These are phyloP conservation scores for Magnaporthiopsis poae DNA, from an alignment of 2,329 filamentous ascomycete genomes.

Conservation along the genomic window DNA sequence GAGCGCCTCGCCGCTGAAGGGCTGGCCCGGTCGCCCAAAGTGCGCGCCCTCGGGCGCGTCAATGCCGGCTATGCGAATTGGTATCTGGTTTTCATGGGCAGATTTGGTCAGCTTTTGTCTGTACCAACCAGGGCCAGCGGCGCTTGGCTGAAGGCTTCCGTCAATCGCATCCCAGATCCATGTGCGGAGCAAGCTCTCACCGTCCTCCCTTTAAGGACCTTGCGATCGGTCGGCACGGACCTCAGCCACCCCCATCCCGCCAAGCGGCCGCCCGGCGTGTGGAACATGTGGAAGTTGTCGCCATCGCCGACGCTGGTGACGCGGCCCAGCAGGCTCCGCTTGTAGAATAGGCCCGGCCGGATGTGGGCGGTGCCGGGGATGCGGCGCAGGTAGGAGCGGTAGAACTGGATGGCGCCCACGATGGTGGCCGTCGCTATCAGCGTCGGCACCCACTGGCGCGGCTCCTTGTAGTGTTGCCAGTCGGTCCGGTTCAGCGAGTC, in stretches of 20 bases:
- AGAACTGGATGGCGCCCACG: slow-evolving; percentile 47
- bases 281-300: slow-evolving; percentile 88
- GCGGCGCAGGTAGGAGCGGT: slow-evolving; percentile 70
- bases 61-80: slow-evolving; percentile 79
- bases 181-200: slow-evolving; percentile 39
- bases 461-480: slow-evolving; percentile 46
- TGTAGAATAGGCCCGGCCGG: slow-evolving; percentile 63
- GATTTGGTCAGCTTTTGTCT: background rate
- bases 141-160: background rate
- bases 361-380: slow-evolving; percentile 72
- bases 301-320: slow-evolving; percentile 95
- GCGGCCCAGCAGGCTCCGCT: slow-evolving; percentile 66
- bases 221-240: slow-evolving; percentile 57
- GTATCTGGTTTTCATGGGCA: slow-evolving; percentile 47
- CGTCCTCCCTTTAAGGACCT: slow-evolving; percentile 65
- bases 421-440: slow-evolving; percentile 45
- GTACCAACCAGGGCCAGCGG: too few relatives aligned
- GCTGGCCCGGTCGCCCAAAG: slow-evolving; percentile 81
- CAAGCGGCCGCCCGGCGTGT: slow-evolving; percentile 81
- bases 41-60: slow-evolving; percentile 90
- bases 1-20: slow-evolving; percentile 70
- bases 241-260: slow-evolving; percentile 90
- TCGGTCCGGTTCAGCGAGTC: slow-evolving; percentile 35
- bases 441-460: slow-evolving; percentile 43
- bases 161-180: too few relatives aligned